phyloP scores from a whole-genome alignment of 2,329 filamentous ascomycete species.

The Ophiostoma himal-ulmi region DNA sequence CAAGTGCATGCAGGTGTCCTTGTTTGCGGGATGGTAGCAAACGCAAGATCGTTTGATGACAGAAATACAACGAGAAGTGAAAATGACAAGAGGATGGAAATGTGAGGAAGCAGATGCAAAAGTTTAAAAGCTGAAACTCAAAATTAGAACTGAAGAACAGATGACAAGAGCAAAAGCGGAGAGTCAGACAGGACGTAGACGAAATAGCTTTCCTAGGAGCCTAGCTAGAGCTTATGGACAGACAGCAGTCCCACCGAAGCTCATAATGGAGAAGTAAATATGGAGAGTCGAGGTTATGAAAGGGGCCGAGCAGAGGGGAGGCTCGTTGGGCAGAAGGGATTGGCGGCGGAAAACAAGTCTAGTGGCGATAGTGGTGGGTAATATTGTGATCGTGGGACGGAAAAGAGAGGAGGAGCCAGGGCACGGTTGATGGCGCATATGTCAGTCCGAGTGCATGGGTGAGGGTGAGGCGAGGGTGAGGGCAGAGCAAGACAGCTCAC shows the following conservation, averaged over 20 bases:
- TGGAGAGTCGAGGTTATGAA: conserved; percentile 2
- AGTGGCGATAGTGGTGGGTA: conserved; percentile 9
- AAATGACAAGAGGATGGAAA: neutral
- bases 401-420: neutral
- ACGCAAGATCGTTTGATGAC: neutral
- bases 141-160: neutral
- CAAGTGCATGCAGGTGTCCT: neutral
- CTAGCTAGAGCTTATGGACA: conserved; percentile 12
- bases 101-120: neutral
- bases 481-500: neutral
- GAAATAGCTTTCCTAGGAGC: neutral
- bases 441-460: neutral
- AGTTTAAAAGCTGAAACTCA: neutral
- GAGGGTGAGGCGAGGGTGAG: neutral
- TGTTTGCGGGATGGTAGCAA: neutral
- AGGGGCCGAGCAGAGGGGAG: conserved; percentile 5
- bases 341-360: conserved; percentile 2
- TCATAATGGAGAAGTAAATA: conserved; percentile 13
- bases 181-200: neutral
- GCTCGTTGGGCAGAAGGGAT: conserved; percentile 10
- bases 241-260: conserved; percentile 3
- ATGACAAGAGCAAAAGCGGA: neutral
- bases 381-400: neutral
- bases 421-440: conserved; percentile 6
- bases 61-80: neutral